A percentile compares a stretch with the other conserved stretches of the same genome.
These are phyloP conservation scores for Taphrina sp. DNA, from an alignment of 1,139 yeast species.

Conservation along the genomic window DNA sequence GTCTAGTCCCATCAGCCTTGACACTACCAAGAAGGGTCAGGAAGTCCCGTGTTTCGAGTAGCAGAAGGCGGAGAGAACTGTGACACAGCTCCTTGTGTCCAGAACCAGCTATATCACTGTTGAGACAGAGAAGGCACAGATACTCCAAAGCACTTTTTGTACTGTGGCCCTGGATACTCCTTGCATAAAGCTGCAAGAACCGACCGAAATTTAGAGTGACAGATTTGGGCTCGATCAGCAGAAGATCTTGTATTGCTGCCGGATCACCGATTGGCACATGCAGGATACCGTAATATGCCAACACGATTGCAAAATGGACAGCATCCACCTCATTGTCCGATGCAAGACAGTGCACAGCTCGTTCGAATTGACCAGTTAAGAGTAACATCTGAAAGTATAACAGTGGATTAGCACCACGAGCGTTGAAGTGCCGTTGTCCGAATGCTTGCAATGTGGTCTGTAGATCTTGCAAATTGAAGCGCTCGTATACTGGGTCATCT, in stretches of 20 bases:
- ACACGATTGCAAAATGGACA: slow-evolving; percentile 82
- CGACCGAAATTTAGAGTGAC: slow-evolving; percentile 45
- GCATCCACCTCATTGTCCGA: slow-evolving; percentile 75
- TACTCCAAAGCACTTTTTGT: slow-evolving; percentile 91
- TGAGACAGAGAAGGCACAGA: slow-evolving; percentile 66
- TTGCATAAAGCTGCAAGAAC: slow-evolving; percentile 55
- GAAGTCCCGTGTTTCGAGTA: slow-evolving; percentile 83
- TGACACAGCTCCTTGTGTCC: slow-evolving; percentile 62
- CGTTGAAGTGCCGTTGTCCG: slow-evolving; percentile 71
- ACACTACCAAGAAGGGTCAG: slow-evolving; percentile 76
- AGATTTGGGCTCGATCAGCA: slow-evolving; percentile 2
- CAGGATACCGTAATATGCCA: slow-evolving; percentile 71
- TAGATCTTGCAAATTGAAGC: slow-evolving; percentile 69
- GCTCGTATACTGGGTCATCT: slow-evolving; percentile 54
- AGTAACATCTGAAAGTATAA: slow-evolving; percentile 73
- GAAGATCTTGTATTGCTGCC: slow-evolving; percentile 1
- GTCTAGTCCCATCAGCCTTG: slow-evolving; percentile 68
- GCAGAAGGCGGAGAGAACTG: slow-evolving; percentile 78
- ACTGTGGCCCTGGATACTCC: slow-evolving; percentile 78
- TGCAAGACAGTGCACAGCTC: slow-evolving; percentile 71
- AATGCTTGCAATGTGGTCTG: slow-evolving; percentile 68
- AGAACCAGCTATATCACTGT: slow-evolving; percentile 42
- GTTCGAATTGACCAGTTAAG: slow-evolving; percentile 76
- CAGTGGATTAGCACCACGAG: slow-evolving; percentile 60
- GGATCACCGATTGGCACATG: slow-evolving; percentile 48